Evolutionary conservation across 257 asterid species (phyloP).

Genomic region (Cruciata laevipes): DNA sequence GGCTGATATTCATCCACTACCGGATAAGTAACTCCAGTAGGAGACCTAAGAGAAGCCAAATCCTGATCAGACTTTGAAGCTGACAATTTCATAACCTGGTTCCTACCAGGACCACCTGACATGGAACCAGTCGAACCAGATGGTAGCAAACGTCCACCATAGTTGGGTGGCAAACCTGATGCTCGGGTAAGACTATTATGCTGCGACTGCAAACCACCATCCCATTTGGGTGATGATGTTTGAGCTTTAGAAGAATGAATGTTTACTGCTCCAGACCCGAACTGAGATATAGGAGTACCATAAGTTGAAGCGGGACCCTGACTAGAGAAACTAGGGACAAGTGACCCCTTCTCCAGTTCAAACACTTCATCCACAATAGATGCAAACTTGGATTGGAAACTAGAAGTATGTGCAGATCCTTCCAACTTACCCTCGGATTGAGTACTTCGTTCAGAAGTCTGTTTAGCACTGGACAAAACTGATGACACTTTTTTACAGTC

Average conservation of each 20-base stretch:
- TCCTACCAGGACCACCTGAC: conserved; percentile 41
- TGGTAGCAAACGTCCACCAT: conserved; percentile 34
- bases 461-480: conserved; percentile 34
- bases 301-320: conserved; percentile 42
- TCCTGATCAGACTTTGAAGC: conserved; percentile 91
- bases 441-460: conserved; percentile 43
- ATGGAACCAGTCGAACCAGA: conserved; percentile 59
- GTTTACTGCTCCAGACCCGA: conserved; percentile 43
- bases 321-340: conserved; percentile 29
- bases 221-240: conserved; percentile 60
- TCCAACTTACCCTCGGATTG: conserved; percentile 38
- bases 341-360: conserved; percentile 86
- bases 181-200: conserved; percentile 17
- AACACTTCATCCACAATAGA: conserved; percentile 91
- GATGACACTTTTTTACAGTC: conserved; percentile 45
- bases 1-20: conserved; percentile 51
- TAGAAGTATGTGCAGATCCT: conserved; percentile 41
- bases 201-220: conserved; percentile 49
- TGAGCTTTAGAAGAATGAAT: conserved; percentile 43
- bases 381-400: conserved; percentile 47
- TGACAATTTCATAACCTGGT: conserved; percentile 44
- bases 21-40: conserved; percentile 47
- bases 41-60: conserved; percentile 57
- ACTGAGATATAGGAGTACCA: conserved; percentile 47
- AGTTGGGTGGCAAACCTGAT: conserved; percentile 18